Conservation (phyloP, 305 asterid species). For the Striga hermonthica region DNA sequence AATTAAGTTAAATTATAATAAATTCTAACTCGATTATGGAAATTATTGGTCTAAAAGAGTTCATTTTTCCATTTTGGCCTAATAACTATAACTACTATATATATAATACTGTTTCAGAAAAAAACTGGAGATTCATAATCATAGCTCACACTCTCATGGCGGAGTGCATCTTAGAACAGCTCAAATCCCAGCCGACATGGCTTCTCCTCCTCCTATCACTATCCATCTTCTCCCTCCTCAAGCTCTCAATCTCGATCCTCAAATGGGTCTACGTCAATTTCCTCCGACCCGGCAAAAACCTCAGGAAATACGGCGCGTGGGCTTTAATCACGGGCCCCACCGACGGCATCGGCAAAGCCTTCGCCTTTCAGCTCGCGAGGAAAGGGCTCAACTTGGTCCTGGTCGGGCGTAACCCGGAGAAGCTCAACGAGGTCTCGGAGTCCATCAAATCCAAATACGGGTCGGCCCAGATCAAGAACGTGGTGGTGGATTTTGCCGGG, state of each 20-base stretch:
- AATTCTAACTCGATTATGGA: no score
- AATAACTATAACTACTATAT: neutral
- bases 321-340: slow-evolving; percentile 87
- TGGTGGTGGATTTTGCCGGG: slow-evolving; percentile 84
- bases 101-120: slow-evolving; percentile 18
- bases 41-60: no score
- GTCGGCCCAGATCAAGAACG: slow-evolving; percentile 63
- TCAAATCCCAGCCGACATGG: slow-evolving; percentile 77
- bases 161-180: slow-evolving; percentile 47
- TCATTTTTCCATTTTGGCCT: no score
- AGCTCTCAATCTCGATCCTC: slow-evolving; percentile 39
- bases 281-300: slow-evolving; percentile 77
- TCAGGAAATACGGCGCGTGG: slow-evolving; percentile 95
- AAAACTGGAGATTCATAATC: slow-evolving; percentile 28
- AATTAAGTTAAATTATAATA: no score
- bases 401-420: slow-evolving; percentile 79
- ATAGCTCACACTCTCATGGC: slow-evolving; percentile 42
- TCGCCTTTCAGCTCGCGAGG: slow-evolving; percentile 73
- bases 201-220: slow-evolving; percentile 50
- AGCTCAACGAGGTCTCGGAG: slow-evolving; percentile 63
- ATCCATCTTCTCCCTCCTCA: slow-evolving; percentile 48
- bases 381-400: slow-evolving; percentile 71
- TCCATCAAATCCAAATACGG: slow-evolving; percentile 56
- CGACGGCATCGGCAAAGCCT: slow-evolving; percentile 90
- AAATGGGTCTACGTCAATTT: slow-evolving; percentile 68